Percentiles rank a stretch among this genome's conserved stretches.
phyloP scores from a whole-genome alignment of 306 rosid genomes.

The Ziziphus jujuba region DNA sequence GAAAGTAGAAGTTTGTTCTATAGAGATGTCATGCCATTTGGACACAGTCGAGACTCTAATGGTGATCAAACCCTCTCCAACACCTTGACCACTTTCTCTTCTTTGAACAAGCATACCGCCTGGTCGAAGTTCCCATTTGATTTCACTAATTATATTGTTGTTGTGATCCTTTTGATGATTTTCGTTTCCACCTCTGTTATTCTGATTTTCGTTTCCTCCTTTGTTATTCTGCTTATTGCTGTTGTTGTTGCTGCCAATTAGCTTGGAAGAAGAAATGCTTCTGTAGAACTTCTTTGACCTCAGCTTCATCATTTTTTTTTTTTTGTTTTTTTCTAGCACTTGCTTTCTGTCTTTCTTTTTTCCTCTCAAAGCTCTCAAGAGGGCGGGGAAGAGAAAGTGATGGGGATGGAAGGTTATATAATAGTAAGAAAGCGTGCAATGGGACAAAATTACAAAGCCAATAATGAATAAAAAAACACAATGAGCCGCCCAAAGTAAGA shows the following conservation, averaged over 20 bases:
- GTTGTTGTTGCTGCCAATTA: constrained; percentile 34
- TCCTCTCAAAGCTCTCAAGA: not conserved
- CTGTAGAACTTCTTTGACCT: constrained; percentile 75
- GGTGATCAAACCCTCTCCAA: constrained; percentile 60
- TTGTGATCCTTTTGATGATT: constrained; percentile 13
- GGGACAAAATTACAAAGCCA: constrained; percentile 18
- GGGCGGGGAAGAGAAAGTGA: constrained; percentile 9
- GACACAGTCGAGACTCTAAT: constrained; percentile 79
- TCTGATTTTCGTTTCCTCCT: constrained; percentile 14
- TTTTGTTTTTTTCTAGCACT: too few relatives aligned
- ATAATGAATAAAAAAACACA: constrained; percentile 27
- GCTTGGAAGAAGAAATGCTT: constrained; percentile 62
- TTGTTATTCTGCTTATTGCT: constrained; percentile 24
- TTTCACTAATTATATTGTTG: constrained; percentile 31
- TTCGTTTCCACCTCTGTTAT: constrained; percentile 27
- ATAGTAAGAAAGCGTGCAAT: constrained; percentile 1
- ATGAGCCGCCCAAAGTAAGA: constrained; percentile 33
- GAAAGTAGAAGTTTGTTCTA: constrained; percentile 80
- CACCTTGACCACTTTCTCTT: constrained; percentile 50
- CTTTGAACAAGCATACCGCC: constrained; percentile 98
- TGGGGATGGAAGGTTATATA: constrained; percentile 47
- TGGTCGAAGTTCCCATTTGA: constrained; percentile 94
- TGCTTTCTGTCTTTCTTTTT: too few relatives aligned
- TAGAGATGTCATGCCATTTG: constrained; percentile 68
- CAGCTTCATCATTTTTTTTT: constrained; percentile 64